phyloP scores from a whole-genome alignment of 495 filamentous ascomycete species.

The Hyaloscypha hepaticicola region DNA sequence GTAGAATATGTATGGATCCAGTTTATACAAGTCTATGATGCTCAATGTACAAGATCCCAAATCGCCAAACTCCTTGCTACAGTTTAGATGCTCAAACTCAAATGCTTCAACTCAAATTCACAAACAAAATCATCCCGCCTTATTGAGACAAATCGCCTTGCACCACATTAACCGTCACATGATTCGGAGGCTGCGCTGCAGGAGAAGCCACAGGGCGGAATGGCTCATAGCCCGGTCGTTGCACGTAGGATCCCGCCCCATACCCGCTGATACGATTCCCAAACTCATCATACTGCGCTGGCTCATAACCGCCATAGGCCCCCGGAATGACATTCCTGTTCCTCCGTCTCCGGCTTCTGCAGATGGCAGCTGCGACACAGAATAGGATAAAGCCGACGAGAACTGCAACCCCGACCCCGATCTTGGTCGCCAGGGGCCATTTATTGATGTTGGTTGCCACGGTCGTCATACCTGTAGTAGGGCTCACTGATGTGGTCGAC shows the following conservation, averaged over 20 bases:
- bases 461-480: neutral
- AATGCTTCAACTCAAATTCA: neutral
- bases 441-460: neutral
- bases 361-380: neutral
- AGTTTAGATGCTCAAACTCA: neutral
- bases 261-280: constrained; percentile 3
- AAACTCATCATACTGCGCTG: constrained; percentile 11
- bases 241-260: neutral
- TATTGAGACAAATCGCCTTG: constrained; percentile 12
- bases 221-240: constrained; percentile 6
- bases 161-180: constrained; percentile 18
- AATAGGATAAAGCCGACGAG: neutral
- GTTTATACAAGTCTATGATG: neutral
- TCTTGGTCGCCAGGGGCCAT: neutral
- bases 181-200: neutral
- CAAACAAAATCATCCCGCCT: neutral
- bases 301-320: neutral
- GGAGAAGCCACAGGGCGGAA: neutral
- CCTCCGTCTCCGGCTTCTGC: neutral
- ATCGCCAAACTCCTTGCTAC: neutral
- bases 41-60: neutral
- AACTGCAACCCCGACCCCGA: neutral
- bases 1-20: neutral
- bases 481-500: neutral
- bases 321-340: neutral